Evolutionary conservation across 108 stramenopile species (phyloP), one percentile per base, ranked within the genome.

Genomic region (Stephanodiscus minutulus): DNA sequence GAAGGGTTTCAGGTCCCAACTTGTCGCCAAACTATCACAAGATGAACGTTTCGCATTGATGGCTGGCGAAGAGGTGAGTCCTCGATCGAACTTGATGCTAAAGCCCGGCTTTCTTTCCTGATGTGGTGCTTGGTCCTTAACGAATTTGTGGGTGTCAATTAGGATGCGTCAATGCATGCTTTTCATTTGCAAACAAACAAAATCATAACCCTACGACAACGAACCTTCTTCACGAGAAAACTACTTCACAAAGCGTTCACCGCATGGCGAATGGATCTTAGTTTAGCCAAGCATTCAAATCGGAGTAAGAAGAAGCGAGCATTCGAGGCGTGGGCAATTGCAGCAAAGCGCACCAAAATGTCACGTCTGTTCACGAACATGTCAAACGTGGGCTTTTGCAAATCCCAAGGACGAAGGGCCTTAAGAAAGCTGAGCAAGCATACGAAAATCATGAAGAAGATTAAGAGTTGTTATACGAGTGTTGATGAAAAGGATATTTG

Each of bases 1-100:
- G 61, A 2, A 50, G 1, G 64, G 56, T n/a, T 77, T 77, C 35
- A 63, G 57, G 15, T 11, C 37, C n/a, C 76, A 77, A 27, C 11
- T 77, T 3, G 10, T 70, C 4, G 27, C 22, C 3, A 64, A 77
- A 6, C 11, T 77, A 36, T 56, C 64, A 0, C 35, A 63, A 33
- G 39, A 28, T 39, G 21, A 64, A 18, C 43, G 64, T 21, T 48
- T 77, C 57, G n/a, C 60, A 60, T 29, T 70, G 47, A 35, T 77
- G 24, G 44, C 21, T 41, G 58, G 31, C 17, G 64, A 70, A 33
- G 73, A 74, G 57, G 53, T 72, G 53, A 24, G 70, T 24, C 49
- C 50, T 20, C 17, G 22, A 27, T 12, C 6, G n/a, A 7, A 20
- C n/a, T 68, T 20, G 25, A 56, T 12, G 1, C 13, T 0, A n/a